Evolutionary conservation across 2,329 filamentous ascomycete species (phyloP).

Genomic region (Colletotrichum kahawae): DNA sequence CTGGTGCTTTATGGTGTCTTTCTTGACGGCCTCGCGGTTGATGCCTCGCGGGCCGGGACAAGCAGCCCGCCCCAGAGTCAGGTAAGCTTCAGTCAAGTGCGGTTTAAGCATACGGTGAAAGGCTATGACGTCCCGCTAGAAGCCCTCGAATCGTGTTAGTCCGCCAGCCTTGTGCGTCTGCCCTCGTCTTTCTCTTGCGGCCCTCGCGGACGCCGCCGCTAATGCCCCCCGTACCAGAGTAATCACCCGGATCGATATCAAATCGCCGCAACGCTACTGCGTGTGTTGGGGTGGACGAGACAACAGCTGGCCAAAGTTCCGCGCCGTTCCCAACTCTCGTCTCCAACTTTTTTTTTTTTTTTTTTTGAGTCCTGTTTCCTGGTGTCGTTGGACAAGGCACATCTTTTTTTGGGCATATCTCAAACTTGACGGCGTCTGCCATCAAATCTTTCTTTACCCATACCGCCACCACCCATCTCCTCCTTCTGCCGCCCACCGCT

Average conservation of each 20-base stretch:
- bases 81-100: neutral
- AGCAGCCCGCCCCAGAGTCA: neutral
- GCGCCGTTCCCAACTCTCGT: neutral
- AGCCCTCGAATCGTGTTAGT: neutral
- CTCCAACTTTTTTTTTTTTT: neutral
- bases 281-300: neutral
- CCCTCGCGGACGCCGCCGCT: neutral
- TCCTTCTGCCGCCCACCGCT: constrained; percentile 14
- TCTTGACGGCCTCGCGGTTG: neutral
- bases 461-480: neutral
- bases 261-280: constrained; percentile 1
- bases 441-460: constrained; percentile 10
- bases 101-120: neutral
- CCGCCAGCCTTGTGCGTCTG: neutral
- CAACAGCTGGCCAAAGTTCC: neutral
- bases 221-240: neutral
- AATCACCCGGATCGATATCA: neutral
- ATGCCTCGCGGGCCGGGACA: neutral
- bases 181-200: neutral
- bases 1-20: neutral
- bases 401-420: constrained; percentile 10
- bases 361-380: neutral
- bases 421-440: constrained; percentile 21
- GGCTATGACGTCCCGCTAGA: neutral
- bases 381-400: neutral